A percentile compares a stretch with the other conserved stretches of the same genome.
phyloP scores from a whole-genome alignment of 257 asterid genomes.

The Plectranthus barbatus region DNA sequence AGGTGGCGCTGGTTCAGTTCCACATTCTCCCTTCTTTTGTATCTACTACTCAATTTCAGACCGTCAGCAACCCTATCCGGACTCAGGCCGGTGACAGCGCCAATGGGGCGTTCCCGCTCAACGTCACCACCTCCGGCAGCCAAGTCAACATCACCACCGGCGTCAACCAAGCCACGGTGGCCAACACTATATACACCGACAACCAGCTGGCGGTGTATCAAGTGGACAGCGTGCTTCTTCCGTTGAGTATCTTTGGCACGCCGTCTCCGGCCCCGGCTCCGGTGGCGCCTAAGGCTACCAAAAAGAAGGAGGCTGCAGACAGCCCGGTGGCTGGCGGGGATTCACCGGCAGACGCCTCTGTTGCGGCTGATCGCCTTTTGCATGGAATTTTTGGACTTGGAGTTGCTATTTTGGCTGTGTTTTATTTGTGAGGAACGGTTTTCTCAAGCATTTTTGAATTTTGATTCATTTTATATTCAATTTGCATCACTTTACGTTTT shows the following conservation, averaged over 20 bases:
- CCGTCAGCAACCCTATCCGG: conserved; percentile 72
- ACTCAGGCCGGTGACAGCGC: conserved; percentile 77
- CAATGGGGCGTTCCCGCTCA: conserved; percentile 47
- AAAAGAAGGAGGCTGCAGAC: conserved; percentile 36
- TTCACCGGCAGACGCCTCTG: conserved; percentile 45
- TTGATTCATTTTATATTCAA: conserved; percentile 7
- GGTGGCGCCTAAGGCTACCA: conserved; percentile 8
- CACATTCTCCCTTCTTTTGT: conserved; percentile 58
- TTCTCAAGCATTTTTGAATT: conserved; percentile 14
- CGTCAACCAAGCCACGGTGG: conserved; percentile 54
- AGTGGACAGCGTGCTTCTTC: conserved; percentile 77
- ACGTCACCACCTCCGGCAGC: conserved; percentile 66
- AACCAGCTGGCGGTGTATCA: conserved; percentile 72
- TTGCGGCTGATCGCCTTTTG: conserved; percentile 21
- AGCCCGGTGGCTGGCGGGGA: conserved; percentile 40
- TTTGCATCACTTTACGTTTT: neutral
- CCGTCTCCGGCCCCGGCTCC: conserved; percentile 54
- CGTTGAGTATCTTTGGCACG: conserved; percentile 60
- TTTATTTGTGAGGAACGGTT: conserved; percentile 18
- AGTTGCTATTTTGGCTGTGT: conserved; percentile 11
- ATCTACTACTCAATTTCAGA: conserved; percentile 66
- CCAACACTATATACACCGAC: conserved; percentile 56
- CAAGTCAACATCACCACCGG: conserved; percentile 84
- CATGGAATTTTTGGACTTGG: conserved; percentile 37
- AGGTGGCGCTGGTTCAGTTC: conserved; percentile 53